These are phyloP conservation scores for Tilletia caries DNA, from an alignment of 1,284 basidiomycete genomes.

Conservation along the genomic window DNA sequence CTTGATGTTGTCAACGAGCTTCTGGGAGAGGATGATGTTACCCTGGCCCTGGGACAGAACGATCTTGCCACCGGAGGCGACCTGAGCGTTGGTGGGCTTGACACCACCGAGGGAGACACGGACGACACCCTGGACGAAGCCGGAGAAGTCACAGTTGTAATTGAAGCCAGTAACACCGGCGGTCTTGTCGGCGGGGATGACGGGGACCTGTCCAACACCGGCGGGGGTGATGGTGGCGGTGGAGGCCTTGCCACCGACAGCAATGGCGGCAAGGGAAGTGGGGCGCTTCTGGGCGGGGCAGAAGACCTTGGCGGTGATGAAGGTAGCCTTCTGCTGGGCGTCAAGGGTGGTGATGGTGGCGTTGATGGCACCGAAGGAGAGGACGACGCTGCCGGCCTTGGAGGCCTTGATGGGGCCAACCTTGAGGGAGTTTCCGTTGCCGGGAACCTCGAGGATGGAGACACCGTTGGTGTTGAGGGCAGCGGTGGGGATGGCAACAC, in stretches of 20 bases:
- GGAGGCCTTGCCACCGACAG: neutral
- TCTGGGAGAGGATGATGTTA: neutral
- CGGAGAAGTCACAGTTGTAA: constrained; percentile 7
- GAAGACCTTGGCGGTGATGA: constrained; percentile 5
- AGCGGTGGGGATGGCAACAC: neutral
- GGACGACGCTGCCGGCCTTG: neutral
- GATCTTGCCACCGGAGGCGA: neutral
- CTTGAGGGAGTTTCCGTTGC: neutral
- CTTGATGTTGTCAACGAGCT: neutral
- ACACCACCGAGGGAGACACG: constrained; percentile 12
- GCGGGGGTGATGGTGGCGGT: neutral
- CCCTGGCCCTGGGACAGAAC: neutral
- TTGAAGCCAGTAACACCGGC: constrained; percentile 10
- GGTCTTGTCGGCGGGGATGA: neutral
- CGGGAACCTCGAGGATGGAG: constrained; percentile 12
- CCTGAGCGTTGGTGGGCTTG: neutral
- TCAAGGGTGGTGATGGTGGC: neutral
- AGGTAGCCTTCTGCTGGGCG: neutral
- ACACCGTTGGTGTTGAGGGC: neutral
- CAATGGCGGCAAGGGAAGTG: neutral
- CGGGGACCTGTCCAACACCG: neutral
- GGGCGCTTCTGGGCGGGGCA: constrained; percentile 5
- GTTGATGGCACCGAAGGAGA: constrained; percentile 2
- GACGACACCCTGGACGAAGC: neutral
- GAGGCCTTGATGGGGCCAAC: constrained; percentile 10